These are phyloP conservation scores for Tetragonia tetragonoides DNA, from an alignment of 148 eudicot species.

Conservation along the genomic window DNA sequence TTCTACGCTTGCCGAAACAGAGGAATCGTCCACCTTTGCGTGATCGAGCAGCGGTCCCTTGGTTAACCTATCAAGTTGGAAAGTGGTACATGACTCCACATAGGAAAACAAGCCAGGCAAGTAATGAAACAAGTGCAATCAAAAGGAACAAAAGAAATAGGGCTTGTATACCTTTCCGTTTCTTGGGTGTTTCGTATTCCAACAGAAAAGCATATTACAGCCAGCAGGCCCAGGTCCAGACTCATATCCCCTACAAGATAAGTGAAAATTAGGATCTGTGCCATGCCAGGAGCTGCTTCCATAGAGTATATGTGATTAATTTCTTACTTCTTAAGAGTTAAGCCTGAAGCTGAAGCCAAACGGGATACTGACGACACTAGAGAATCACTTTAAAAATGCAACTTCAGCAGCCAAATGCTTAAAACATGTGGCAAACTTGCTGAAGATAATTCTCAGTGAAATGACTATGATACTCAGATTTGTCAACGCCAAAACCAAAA, in stretches of 20 bases:
- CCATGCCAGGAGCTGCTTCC: neutral
- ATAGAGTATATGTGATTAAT: no score
- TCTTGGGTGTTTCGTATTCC: constrained; percentile 58
- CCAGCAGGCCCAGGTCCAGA: constrained; percentile 75
- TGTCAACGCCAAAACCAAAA: no score
- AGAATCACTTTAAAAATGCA: no score
- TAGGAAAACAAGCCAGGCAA: neutral
- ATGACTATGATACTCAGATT: no score
- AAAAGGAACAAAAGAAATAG: neutral
- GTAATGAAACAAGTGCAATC: neutral
- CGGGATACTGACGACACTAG: no score
- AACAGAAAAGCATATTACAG: constrained; percentile 79
- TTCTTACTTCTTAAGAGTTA: no score
- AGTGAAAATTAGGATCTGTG: neutral
- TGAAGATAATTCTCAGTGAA: no score
- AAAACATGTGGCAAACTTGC: no score
- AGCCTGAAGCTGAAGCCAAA: no score
- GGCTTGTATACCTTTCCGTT: constrained; percentile 47
- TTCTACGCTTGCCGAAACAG: constrained; percentile 68
- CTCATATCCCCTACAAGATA: constrained; percentile 71
- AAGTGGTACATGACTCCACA: constrained; percentile 1
- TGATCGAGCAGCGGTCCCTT: constrained; percentile 39
- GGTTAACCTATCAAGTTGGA: constrained; percentile 46
- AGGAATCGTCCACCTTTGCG: constrained; percentile 53
- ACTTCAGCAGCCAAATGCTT: no score